A percentile compares a stretch with the other conserved stretches of the same genome.
Evolutionary conservation across 2,329 filamentous ascomycete species (phyloP).

Genomic region (Xylaria sp.): DNA sequence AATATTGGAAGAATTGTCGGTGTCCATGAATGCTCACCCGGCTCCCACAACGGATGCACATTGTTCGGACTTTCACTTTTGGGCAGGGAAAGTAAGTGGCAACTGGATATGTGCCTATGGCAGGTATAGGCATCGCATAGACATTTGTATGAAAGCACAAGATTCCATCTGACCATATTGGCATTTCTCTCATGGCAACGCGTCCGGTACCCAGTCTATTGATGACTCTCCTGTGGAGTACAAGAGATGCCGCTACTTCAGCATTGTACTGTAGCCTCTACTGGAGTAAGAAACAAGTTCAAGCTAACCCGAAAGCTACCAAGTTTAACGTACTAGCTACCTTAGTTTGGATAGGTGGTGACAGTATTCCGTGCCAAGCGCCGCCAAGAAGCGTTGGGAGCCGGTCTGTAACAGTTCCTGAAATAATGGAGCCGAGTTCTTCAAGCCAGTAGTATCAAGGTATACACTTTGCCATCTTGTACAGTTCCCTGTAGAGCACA

Average conservation of each 20-base stretch:
- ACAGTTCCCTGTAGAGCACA: constrained; percentile 15
- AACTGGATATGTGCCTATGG: constrained; percentile 13
- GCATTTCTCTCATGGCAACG: background rate
- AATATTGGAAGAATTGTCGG: constrained; percentile 28
- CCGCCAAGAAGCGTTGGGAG: background rate
- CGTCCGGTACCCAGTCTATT: background rate
- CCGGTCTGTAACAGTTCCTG: constrained; percentile 13
- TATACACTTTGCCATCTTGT: background rate
- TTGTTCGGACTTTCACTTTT: constrained; percentile 34
- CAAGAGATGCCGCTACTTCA: background rate
- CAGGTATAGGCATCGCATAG: background rate
- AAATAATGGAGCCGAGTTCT: constrained; percentile 6
- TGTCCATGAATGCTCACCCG: constrained; percentile 23
- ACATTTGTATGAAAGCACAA: background rate
- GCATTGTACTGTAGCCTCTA: background rate
- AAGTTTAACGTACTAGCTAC: background rate
- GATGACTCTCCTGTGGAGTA: constrained; percentile 6
- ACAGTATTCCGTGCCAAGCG: constrained; percentile 11
- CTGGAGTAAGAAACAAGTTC: background rate
- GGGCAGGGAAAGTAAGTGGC: constrained; percentile 14
- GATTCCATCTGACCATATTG: background rate
- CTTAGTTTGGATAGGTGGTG: constrained; percentile 1
- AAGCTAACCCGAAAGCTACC: background rate
- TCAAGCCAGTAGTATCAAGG: background rate
- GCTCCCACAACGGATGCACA: background rate